Base-by-base conservation (phyloP, 306 rosid genomes). In the Rubus idaeus region DNA sequence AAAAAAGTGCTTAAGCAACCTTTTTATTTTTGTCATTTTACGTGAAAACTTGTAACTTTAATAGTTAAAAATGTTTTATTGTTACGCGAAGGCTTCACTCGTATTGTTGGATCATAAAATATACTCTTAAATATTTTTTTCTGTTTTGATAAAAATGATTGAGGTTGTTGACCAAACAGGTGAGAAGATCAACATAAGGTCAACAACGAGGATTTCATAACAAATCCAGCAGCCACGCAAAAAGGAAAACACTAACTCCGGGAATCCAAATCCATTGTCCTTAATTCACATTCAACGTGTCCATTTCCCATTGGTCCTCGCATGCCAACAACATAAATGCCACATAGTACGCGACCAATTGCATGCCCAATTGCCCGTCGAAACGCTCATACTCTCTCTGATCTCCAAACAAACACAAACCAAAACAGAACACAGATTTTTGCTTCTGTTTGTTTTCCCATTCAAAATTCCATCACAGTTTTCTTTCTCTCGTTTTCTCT, bases 281-380 rank as follows among this genome's bases (percentile, higher is more conserved):
- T 8, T 10, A 60, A 57, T 26, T 4, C 3, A 14, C 5, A 61
- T 20, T 37, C 76, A 3, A 78, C 40, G n/a, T 14, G 52, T 20
- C 8, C 0, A 4, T 26, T 16, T 23, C 40, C 42, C 21, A 47
- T 73, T 73, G 30, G 74, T 8, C 10, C 58, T 12, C 41, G 0
- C 0, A 52, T n/a, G 60, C 51, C 30, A 79, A 64, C 68, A 35
- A 10, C 46, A 18, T 68, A 57, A 67, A 13, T 39, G 78, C 74
- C 75, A 80, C 75, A 23, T 68, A 47, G 35, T 35, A 53, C 9
- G 35, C 11, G 6, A 44, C 83, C 57, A 75, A 69, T 41, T 68
- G 76, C 83, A 69, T 75, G 83, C 56, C 72, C 76, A 68, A 30
- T 70, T 52, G 60, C 78, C 66, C 30, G 9, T 68, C 74, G 70